Conservation (phyloP, 1,284 basidiomycete species). For the Irpex sp. region DNA sequence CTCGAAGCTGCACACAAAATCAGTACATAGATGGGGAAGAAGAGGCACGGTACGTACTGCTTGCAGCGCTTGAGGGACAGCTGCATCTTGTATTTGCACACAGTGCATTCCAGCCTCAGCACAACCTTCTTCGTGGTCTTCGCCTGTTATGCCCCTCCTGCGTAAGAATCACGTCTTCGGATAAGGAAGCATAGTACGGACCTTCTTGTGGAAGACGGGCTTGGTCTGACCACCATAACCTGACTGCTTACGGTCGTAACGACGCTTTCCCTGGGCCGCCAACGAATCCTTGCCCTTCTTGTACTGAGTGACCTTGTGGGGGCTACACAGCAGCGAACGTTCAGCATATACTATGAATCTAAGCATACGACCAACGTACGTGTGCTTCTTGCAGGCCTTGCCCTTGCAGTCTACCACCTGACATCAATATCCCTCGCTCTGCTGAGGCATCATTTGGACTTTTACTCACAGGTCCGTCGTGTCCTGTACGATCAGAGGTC, state of each 20-base stretch:
- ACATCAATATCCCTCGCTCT: slow-evolving; percentile 15
- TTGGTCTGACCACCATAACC: slow-evolving; percentile 99
- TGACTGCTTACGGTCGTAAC: slow-evolving; percentile 98
- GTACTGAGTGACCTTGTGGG: slow-evolving; percentile 97
- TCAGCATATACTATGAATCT: not conserved
- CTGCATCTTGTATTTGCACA: slow-evolving; percentile 99
- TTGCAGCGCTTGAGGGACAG: slow-evolving; percentile 98
- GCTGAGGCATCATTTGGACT: slow-evolving; percentile 1
- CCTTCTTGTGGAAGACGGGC: slow-evolving; percentile 99
- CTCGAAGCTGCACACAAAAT: slow-evolving; percentile 73
- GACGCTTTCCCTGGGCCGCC: slow-evolving; percentile 98
- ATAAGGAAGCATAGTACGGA: slow-evolving; percentile 28
- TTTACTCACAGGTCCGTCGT: slow-evolving; percentile 77
- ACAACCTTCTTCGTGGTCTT: slow-evolving; percentile 99
- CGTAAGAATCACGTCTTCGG: not conserved
- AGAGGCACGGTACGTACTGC: slow-evolving; percentile 61
- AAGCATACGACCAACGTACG: slow-evolving; percentile 49
- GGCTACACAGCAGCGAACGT: slow-evolving; percentile 39
- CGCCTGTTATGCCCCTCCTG: slow-evolving; percentile 45
- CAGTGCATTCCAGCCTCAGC: slow-evolving; percentile 94
- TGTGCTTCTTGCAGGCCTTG: slow-evolving; percentile 98
- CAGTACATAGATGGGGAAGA: not conserved
- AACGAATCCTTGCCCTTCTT: slow-evolving; percentile 98
- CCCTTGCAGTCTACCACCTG: slow-evolving; percentile 85
- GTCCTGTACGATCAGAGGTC: slow-evolving; percentile 47